Conservation (phyloP, 495 filamentous ascomycete species). For the Annulohypoxylon bovei region DNA sequence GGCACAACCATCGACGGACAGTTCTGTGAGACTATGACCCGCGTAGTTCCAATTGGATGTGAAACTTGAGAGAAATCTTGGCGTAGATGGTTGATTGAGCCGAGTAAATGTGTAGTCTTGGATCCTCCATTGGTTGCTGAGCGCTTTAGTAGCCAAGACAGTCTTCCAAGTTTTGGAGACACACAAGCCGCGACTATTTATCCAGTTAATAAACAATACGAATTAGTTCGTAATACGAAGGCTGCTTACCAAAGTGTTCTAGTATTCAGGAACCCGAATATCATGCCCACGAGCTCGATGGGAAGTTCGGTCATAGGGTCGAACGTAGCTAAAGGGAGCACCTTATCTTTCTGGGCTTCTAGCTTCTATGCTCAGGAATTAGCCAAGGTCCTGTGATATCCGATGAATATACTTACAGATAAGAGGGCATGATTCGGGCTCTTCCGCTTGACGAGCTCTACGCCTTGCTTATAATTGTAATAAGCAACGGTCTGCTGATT, state of each 20-base stretch:
- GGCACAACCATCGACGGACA: conserved; percentile 19
- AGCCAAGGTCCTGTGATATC: not conserved
- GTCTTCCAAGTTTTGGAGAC: conserved; percentile 41
- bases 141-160: conserved; percentile 15
- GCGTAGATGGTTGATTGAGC: not conserved
- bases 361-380: conserved; percentile 18
- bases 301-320: conserved; percentile 63
- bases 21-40: conserved; percentile 18
- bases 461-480: conserved; percentile 39
- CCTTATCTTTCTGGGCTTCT: conserved; percentile 28
- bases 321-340: conserved; percentile 16
- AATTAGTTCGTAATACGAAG: not conserved
- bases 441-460: conserved; percentile 40
- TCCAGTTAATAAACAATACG: not conserved
- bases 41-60: conserved; percentile 28
- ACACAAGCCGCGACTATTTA: conserved; percentile 34
- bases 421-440: conserved; percentile 30
- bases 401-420: conserved; percentile 19
- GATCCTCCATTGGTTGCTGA: conserved; percentile 29
- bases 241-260: conserved; percentile 60
- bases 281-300: conserved; percentile 58
- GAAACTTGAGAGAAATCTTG: not conserved
- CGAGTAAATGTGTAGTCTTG: conserved; percentile 21
- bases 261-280: conserved; percentile 59
- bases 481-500: conserved; percentile 22